These are phyloP conservation scores for Podaxis sp. DNA, from an alignment of 768 basidiomycete genomes.

Conservation along the genomic window DNA sequence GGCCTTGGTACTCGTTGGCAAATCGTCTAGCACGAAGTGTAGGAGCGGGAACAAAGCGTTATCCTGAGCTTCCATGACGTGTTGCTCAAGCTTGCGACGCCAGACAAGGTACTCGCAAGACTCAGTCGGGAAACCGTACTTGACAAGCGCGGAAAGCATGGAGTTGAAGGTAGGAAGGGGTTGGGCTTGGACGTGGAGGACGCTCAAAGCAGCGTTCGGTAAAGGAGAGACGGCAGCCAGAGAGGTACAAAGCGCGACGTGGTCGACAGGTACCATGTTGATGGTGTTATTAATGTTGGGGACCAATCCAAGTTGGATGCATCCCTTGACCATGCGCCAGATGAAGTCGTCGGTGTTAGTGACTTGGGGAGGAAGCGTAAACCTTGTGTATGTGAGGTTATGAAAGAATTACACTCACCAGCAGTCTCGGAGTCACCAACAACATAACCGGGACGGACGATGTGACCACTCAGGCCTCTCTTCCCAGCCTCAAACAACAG, in stretches of 20 bases:
- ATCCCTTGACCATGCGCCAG: conserved; percentile 98
- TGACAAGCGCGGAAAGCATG: conserved; percentile 68
- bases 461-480: conserved; percentile 81
- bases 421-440: conserved; percentile 90
- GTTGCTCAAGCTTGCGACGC: conserved; percentile 90
- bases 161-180: conserved; percentile 90
- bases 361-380: conserved; percentile 44
- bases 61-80: conserved; percentile 92
- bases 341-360: conserved; percentile 99
- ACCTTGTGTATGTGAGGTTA: not conserved
- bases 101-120: conserved; percentile 89
- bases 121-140: conserved; percentile 78
- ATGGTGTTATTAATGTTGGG: conserved; percentile 98
- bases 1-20: conserved; percentile 94
- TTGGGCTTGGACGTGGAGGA: conserved; percentile 82
- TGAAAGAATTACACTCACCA: conserved; percentile 46
- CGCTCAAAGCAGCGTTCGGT: conserved; percentile 46
- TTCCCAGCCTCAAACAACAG: conserved; percentile 88
- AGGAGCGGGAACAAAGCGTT: conserved; percentile 97
- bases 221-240: conserved; percentile 69
- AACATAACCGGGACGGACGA: conserved; percentile 93
- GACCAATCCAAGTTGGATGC: conserved; percentile 92
- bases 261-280: conserved; percentile 98
- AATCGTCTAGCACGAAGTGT: conserved; percentile 95
- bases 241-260: conserved; percentile 82